Conservation (phyloP, 106 monocot genomes). For the Platanthera guangdongensis region DNA sequence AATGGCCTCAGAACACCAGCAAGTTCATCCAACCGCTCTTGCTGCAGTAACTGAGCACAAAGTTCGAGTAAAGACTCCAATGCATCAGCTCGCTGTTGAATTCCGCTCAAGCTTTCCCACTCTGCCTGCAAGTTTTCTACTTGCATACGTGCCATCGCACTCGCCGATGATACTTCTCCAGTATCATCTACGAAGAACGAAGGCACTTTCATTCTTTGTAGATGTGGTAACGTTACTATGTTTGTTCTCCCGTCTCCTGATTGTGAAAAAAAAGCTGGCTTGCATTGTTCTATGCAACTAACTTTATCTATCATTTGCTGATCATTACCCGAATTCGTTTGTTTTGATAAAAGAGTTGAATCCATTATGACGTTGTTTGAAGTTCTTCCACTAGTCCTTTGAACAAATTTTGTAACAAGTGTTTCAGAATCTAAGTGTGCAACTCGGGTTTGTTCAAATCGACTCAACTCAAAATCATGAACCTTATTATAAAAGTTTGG, state of each 20-base stretch:
- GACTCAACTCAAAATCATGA: too few relatives aligned
- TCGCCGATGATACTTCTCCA: slow-evolving; percentile 47
- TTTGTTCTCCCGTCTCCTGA: neutral
- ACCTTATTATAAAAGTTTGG: too few relatives aligned
- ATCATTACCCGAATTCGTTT: neutral
- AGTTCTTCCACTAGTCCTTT: neutral
- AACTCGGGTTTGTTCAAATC: too few relatives aligned
- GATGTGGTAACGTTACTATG: neutral
- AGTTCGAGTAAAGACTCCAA: slow-evolving; percentile 76
- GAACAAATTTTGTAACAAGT: neutral
- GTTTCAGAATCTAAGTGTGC: neutral
- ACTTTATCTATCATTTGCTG: neutral
- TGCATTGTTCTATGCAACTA: neutral
- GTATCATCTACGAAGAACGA: slow-evolving; percentile 10
- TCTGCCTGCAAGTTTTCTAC: slow-evolving; percentile 32
- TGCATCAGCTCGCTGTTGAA: slow-evolving; percentile 73
- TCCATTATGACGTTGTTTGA: neutral
- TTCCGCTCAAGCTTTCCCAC: slow-evolving; percentile 45
- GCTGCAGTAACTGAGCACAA: slow-evolving; percentile 62
- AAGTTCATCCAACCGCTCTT: slow-evolving; percentile 84
- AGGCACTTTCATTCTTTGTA: slow-evolving; percentile 18
- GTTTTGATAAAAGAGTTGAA: slow-evolving; percentile 2
- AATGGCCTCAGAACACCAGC: slow-evolving; percentile 75
- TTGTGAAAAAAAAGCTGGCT: slow-evolving; percentile 3
- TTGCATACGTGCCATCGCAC: slow-evolving; percentile 26